Evolutionary conservation across 208 protist genomes (phyloP).

Genomic region (Trypanosoma cruzi): DNA sequence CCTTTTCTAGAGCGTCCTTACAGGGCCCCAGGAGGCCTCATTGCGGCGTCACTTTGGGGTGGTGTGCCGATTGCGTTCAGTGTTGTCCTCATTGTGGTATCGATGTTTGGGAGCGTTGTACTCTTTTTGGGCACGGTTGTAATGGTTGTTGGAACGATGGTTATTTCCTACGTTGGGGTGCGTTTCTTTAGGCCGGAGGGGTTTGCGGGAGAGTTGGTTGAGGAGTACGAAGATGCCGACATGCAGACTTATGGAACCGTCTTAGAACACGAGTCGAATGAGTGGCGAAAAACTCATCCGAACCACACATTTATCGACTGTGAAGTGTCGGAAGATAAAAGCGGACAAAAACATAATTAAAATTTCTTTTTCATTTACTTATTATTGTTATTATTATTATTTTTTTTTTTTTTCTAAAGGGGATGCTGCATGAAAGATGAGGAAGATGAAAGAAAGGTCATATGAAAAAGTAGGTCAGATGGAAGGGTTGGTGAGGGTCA

Average conservation of each 20-base stretch:
- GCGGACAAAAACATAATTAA: not conserved
- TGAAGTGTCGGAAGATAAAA: not conserved
- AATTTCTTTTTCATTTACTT: no score
- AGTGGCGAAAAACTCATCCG: slow-evolving; percentile 72
- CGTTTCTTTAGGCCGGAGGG: slow-evolving; percentile 66
- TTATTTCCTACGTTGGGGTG: slow-evolving; percentile 67
- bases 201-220: slow-evolving; percentile 83
- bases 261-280: slow-evolving; percentile 64
- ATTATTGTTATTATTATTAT: no score
- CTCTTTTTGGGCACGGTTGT: slow-evolving; percentile 58
- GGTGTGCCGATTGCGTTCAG: slow-evolving; percentile 78
- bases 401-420: no score
- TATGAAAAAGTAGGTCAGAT: no score
- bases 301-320: slow-evolving; percentile 58
- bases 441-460: no score
- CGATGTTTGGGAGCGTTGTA: slow-evolving; percentile 48
- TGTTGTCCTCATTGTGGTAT: slow-evolving; percentile 66
- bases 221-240: slow-evolving; percentile 86
- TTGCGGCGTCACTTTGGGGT: slow-evolving; percentile 51
- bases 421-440: no score
- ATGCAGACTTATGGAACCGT: slow-evolving; percentile 83
- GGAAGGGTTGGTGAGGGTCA: no score
- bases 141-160: slow-evolving; percentile 58
- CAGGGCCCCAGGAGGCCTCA: slow-evolving; percentile 58
- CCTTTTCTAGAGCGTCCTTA: slow-evolving; percentile 84